phyloP scores from a whole-genome alignment of 2,329 filamentous ascomycete genomes.

The Sporothrix pseudoabietina region DNA sequence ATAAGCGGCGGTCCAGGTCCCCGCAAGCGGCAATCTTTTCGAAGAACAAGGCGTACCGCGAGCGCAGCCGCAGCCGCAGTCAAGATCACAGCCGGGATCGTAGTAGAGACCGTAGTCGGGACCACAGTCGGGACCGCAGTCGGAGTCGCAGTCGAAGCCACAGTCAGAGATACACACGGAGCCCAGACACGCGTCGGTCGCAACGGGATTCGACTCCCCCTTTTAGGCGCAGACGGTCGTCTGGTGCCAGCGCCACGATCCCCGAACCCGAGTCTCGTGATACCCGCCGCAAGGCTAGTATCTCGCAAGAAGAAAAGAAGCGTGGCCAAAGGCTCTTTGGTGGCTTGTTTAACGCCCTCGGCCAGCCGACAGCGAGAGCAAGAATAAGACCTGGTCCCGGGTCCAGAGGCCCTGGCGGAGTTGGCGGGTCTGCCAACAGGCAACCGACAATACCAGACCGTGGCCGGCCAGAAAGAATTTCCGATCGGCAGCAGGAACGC shows the following conservation, averaged over 20 bases:
- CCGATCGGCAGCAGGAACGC: constrained; percentile 64
- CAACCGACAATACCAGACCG: neutral
- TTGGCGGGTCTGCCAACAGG: constrained; percentile 61
- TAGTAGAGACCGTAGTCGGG: neutral
- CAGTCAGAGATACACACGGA: neutral
- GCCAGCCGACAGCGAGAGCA: constrained; percentile 66
- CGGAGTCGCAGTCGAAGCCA: neutral
- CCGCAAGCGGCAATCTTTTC: neutral
- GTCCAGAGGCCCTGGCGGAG: constrained; percentile 60
- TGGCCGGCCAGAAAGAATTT: neutral
- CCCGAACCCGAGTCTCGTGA: constrained; percentile 19
- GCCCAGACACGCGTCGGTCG: neutral
- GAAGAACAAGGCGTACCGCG: neutral
- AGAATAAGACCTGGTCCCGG: constrained; percentile 66
- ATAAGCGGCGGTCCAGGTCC: neutral
- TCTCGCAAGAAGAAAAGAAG: constrained; percentile 74
- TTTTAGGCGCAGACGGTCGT: neutral
- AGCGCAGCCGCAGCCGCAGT: neutral
- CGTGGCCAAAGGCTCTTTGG: constrained; percentile 86
- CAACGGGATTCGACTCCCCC: constrained; percentile 6
- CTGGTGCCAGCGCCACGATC: neutral
- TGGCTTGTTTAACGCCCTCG: constrained; percentile 74
- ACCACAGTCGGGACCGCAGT: neutral
- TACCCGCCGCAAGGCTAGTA: constrained; percentile 37
- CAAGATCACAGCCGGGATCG: neutral